phyloP scores from a whole-genome alignment of 1,284 basidiomycete species.

The Naganishia sp. region DNA sequence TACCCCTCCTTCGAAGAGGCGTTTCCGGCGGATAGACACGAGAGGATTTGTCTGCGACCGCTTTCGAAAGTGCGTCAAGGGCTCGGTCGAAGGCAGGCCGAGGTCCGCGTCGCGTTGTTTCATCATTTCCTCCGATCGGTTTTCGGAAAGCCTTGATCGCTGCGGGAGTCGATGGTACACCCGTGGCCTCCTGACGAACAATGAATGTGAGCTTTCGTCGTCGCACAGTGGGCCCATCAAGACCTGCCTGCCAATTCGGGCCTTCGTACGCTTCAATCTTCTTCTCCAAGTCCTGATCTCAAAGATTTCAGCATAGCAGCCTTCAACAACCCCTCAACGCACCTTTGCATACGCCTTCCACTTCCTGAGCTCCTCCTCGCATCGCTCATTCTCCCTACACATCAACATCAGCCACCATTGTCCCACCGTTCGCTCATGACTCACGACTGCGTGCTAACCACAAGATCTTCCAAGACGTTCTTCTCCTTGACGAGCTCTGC shows the following conservation, averaged over 20 bases:
- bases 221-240: no score
- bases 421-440: neutral
- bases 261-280: slow-evolving; percentile 25
- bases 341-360: slow-evolving; percentile 31
- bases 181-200: slow-evolving; percentile 7
- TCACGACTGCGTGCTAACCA: slow-evolving; percentile 23
- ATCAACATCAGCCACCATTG: neutral
- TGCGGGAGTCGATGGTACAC: slow-evolving; percentile 24
- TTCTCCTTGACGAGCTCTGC: slow-evolving; percentile 22
- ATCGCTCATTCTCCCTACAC: slow-evolving; percentile 28
- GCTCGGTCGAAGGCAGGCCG: no score
- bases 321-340: neutral
- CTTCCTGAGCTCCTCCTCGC: slow-evolving; percentile 23
- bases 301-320: neutral
- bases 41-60: neutral
- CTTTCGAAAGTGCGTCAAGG: neutral
- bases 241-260: slow-evolving; percentile 26
- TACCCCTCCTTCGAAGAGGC: neutral
- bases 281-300: slow-evolving; percentile 25
- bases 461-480: slow-evolving; percentile 6
- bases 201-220: neutral
- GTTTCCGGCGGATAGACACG: no score
- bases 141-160: slow-evolving; percentile 19
- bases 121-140: neutral
- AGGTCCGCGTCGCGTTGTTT: neutral